phyloP scores from a whole-genome alignment of 345 rosid genomes.

The Eucalyptus polybractea region DNA sequence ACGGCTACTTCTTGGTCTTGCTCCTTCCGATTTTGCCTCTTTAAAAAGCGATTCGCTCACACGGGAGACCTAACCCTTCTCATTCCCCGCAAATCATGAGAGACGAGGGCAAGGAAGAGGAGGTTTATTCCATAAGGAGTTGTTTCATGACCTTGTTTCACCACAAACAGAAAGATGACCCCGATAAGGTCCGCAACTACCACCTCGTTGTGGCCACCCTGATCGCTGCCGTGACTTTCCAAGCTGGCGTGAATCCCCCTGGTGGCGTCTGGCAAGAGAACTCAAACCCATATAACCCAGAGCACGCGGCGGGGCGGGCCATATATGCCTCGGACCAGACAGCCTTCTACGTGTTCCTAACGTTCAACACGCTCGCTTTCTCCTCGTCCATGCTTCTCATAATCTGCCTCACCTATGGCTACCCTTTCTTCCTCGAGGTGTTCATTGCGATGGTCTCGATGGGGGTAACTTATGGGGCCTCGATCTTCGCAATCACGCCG shows the following conservation, averaged over 20 bases:
- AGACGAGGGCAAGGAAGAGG: too few relatives aligned
- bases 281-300: too few relatives aligned
- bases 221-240: neutral
- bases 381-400: neutral
- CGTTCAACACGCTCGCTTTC: neutral
- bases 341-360: neutral
- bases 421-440: neutral
- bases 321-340: neutral
- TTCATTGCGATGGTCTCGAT: neutral
- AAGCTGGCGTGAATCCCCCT: neutral
- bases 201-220: neutral
- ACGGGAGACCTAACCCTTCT: neutral
- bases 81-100: neutral
- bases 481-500: neutral
- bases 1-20: too few relatives aligned
- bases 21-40: too few relatives aligned
- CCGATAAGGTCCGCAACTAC: neutral
- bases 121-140: neutral
- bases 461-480: neutral
- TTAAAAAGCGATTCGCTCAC: neutral
- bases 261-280: neutral
- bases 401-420: neutral
- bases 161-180: neutral
- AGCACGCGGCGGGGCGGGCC: neutral
- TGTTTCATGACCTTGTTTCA: neutral